These are phyloP conservation scores for Dendryphion nanum DNA, from an alignment of 2,329 filamentous ascomycete genomes.

Conservation along the genomic window DNA sequence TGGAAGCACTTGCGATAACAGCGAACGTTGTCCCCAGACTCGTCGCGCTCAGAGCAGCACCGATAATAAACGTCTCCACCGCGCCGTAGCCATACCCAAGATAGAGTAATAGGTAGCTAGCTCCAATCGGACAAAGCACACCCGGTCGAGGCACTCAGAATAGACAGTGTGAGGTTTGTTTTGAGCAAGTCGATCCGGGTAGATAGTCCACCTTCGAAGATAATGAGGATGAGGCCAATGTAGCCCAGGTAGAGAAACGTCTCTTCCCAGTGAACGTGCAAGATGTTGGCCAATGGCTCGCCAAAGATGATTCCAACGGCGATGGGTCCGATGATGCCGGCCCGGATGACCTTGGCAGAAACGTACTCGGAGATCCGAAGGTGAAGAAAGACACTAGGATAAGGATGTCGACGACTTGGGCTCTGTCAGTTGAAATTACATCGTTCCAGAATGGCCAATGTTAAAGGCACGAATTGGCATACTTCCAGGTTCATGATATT, in stretches of 20 bases:
- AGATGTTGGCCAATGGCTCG: constrained; percentile 45
- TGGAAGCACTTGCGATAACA: constrained; percentile 31
- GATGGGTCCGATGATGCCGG: constrained; percentile 50
- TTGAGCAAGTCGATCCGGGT: constrained; percentile 48
- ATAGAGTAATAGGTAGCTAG: constrained; percentile 39
- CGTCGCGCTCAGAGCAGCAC: constrained; percentile 25
- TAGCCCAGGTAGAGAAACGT: constrained; percentile 50
- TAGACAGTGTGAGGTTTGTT: constrained; percentile 45
- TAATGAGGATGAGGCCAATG: constrained; percentile 50
- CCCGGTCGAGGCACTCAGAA: constrained; percentile 44
- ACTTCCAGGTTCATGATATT: not conserved
- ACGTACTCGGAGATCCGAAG: constrained; percentile 44
- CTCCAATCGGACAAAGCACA: constrained; percentile 46
- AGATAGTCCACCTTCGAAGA: constrained; percentile 52
- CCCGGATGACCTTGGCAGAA: constrained; percentile 42
- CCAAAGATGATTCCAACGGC: constrained; percentile 50
- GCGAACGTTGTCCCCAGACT: constrained; percentile 34
- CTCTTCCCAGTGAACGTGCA: constrained; percentile 44
- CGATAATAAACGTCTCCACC: constrained; percentile 28
- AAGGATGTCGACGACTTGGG: constrained; percentile 41
- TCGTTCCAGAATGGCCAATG: constrained; percentile 1
- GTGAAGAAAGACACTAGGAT: constrained; percentile 46
- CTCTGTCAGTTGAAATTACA: constrained; percentile 6
- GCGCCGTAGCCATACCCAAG: constrained; percentile 43
- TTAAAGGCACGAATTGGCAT: not conserved